Base-by-base conservation (phyloP, 768 basidiomycete genomes). In the Dioszegia crocea region DNA sequence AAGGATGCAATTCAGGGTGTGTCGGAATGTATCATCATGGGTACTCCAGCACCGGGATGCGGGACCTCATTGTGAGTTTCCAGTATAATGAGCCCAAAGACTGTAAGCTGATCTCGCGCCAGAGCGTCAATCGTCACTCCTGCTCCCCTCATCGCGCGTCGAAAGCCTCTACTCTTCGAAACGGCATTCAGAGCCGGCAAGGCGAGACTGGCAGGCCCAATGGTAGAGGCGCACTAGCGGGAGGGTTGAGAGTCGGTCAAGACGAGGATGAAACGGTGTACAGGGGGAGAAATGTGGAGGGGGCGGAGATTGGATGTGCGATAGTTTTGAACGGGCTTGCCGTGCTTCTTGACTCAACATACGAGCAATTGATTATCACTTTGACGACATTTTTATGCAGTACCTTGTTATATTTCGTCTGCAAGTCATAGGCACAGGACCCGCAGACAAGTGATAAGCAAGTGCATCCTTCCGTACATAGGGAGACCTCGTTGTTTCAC, bases 1-100 rank as follows among this genome's bases (percentile, higher is more conserved):
- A 91, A 86, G 49, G 96, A 99, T 71, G 84, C 83, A 57, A 96
- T 99, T 54, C 86, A 90, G 29, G 96, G 96, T 50, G 94, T 99
- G 5, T 98, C 96, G 19, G 96, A 99, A 77, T 97, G 94, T 75
- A 99, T 99, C 75, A 98, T 99, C 77, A 93, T 99, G 91, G 93
- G 93, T 30, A 96, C 94, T 70, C 86, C 93, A 36, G 92, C 93
- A 0, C 88, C 91, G 4, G 88, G 85, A 70, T 93, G 91, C 70
- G 93, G 93, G 26, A 97, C 93, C 9, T 93, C 91, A 0, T 87
- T 97, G 91, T 93, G 73, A 57, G 70, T 12, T 41, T 50, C 27
- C 10, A 12, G 4, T 33, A 21, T 26, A 27, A 9, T 46, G 6
- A n/a, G 23, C 23, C 27, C n/a, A 48, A 29, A 24, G 46, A 30